Evolutionary conservation across 768 basidiomycete genomes (phyloP).

Genomic region (Coprinopsis sp.): DNA sequence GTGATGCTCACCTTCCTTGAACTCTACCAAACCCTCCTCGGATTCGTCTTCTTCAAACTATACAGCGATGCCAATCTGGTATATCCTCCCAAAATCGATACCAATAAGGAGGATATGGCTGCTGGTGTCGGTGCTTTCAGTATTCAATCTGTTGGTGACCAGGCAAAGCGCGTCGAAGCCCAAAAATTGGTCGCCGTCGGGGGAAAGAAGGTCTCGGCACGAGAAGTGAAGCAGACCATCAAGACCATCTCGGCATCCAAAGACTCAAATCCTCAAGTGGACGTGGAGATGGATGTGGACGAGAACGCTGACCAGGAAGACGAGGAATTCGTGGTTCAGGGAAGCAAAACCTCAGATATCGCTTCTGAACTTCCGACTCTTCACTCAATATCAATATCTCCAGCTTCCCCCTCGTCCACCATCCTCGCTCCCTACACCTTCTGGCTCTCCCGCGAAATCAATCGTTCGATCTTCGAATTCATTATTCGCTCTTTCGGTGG

Average conservation of each 20-base stretch:
- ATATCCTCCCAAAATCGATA: constrained; percentile 92
- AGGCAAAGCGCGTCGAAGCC: constrained; percentile 35
- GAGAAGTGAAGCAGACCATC: constrained; percentile 59
- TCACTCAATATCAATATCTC: constrained; percentile 56
- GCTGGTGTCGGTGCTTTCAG: constrained; percentile 88
- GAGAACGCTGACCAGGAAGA: constrained; percentile 31
- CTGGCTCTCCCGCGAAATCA: constrained; percentile 90
- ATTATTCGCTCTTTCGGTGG: constrained; percentile 90
- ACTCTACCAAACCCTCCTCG: constrained; percentile 93
- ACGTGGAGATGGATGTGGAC: constrained; percentile 36
- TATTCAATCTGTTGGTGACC: constrained; percentile 48
- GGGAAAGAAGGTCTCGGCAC: constrained; percentile 42
- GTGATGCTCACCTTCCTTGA: constrained; percentile 98
- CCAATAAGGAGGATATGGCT: constrained; percentile 72
- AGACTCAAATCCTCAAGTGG: constrained; percentile 23
- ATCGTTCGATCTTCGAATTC: constrained; percentile 91
- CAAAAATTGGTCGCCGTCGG: constrained; percentile 45
- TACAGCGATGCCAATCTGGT: constrained; percentile 90
- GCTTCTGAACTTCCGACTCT: constrained; percentile 59
- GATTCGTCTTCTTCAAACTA: constrained; percentile 97
- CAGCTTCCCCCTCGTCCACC: constrained; percentile 50
- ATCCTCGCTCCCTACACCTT: constrained; percentile 87
- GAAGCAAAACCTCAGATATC: constrained; percentile 46
- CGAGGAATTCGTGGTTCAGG: constrained; percentile 67
- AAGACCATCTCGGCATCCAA: constrained; percentile 40